Conservation (phyloP, 495 filamentous ascomycete genomes). For the Stereocaulon alpinum region DNA sequence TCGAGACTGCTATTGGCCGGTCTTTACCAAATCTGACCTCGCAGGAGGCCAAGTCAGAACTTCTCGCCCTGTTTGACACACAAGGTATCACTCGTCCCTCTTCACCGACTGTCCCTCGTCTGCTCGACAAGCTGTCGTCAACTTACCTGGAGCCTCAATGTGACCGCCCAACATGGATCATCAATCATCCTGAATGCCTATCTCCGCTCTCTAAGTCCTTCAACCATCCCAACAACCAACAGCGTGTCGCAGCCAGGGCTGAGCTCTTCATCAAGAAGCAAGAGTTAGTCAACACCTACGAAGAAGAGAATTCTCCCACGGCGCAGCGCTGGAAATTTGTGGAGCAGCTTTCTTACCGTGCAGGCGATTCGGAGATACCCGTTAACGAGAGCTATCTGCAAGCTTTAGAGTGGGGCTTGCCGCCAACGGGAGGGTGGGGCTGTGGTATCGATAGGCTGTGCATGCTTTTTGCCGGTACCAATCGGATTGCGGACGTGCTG, state of each 20-base stretch:
- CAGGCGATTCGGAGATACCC: slow-evolving; percentile 27
- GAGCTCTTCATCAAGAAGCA: slow-evolving; percentile 76
- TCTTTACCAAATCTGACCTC: slow-evolving; percentile 57
- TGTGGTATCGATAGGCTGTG: slow-evolving; percentile 81
- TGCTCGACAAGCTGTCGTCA: slow-evolving; percentile 74
- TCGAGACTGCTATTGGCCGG: slow-evolving; percentile 55
- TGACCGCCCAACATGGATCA: slow-evolving; percentile 70
- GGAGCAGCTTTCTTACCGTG: slow-evolving; percentile 37
- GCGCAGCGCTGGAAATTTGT: slow-evolving; percentile 79
- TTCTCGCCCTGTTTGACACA: slow-evolving; percentile 47
- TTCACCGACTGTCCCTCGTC: slow-evolving; percentile 57
- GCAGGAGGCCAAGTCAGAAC: slow-evolving; percentile 42
- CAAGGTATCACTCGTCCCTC: slow-evolving; percentile 42
- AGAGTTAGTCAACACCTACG: slow-evolving; percentile 90
- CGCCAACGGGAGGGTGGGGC: slow-evolving; percentile 93
- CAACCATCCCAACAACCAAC: slow-evolving; percentile 44
- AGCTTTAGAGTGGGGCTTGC: slow-evolving; percentile 77
- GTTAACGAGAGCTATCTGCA: slow-evolving; percentile 79
- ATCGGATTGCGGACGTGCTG: slow-evolving; percentile 71
- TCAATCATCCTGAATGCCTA: slow-evolving; percentile 81
- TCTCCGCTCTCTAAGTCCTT: slow-evolving; percentile 89
- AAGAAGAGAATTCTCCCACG: slow-evolving; percentile 91
- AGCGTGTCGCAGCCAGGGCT: slow-evolving; percentile 64
- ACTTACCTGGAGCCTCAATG: slow-evolving; percentile 66
- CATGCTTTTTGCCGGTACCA: slow-evolving; percentile 73